Conservation (phyloP, 1,284 basidiomycete genomes). For the Cryptococcus depauperatus region DNA sequence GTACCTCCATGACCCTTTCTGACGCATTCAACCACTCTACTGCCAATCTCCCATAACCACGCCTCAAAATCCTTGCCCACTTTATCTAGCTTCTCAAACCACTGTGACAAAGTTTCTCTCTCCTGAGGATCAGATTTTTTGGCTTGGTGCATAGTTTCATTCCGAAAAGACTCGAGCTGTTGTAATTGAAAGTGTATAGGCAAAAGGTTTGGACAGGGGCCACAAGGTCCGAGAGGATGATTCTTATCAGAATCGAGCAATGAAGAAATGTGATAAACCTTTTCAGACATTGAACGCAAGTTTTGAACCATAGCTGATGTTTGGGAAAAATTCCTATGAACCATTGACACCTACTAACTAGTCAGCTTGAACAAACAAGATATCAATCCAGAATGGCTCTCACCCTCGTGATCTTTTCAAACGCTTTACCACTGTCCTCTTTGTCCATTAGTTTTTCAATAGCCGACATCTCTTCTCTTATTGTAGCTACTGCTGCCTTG, state of each 20-base stretch:
- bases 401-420: slow-evolving; percentile 87
- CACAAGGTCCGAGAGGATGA: slow-evolving; percentile 57
- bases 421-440: slow-evolving; percentile 48
- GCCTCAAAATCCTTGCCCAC: slow-evolving; percentile 77
- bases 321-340: slow-evolving; percentile 89
- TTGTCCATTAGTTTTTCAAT: slow-evolving; percentile 60
- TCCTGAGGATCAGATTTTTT: slow-evolving; percentile 56
- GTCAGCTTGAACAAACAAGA: background rate
- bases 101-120: slow-evolving; percentile 60
- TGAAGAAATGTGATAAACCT: slow-evolving; percentile 68
- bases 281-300: slow-evolving; percentile 76
- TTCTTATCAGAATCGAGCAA: slow-evolving; percentile 66
- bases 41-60: slow-evolving; percentile 71
- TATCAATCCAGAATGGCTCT: slow-evolving; percentile 32
- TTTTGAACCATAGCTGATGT: slow-evolving; percentile 94
- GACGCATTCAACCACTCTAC: slow-evolving; percentile 70
- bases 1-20: slow-evolving; percentile 72
- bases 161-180: slow-evolving; percentile 85
- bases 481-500: slow-evolving; percentile 68
- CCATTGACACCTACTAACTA: slow-evolving; percentile 70
- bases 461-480: slow-evolving; percentile 87
- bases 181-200: slow-evolving; percentile 81
- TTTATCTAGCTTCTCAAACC: slow-evolving; percentile 81
- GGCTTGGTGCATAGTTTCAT: slow-evolving; percentile 84
- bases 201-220: slow-evolving; percentile 78